Conservation (phyloP, 2,329 filamentous ascomycete genomes). For the Xylaria sp. region DNA sequence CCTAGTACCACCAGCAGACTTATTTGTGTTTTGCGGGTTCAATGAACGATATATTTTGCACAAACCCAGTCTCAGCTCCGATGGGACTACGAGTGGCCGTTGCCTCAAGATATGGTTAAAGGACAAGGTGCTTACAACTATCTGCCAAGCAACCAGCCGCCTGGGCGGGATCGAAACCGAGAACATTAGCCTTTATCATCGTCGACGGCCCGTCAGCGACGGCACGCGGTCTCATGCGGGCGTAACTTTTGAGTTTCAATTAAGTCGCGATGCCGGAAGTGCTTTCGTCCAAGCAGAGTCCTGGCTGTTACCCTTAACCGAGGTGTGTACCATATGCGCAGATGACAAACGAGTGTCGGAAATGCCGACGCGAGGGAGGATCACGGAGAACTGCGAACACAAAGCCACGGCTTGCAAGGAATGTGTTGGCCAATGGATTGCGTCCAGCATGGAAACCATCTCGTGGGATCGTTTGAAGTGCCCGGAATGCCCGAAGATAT, state of each 20-base stretch:
- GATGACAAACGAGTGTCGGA: conserved; percentile 52
- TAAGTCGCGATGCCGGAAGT: conserved; percentile 45
- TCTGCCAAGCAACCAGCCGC: conserved; percentile 29
- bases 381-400: conserved; percentile 49
- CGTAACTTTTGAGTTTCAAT: conserved; percentile 47
- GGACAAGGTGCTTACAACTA: conserved; percentile 33
- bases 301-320: conserved; percentile 49
- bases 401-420: conserved; percentile 48
- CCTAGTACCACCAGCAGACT: conserved; percentile 39
- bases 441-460: conserved; percentile 46
- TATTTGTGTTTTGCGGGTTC: conserved; percentile 48
- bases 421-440: conserved; percentile 52
- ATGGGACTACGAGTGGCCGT: conserved; percentile 28
- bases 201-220: conserved; percentile 35
- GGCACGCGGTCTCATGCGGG: conserved; percentile 42
- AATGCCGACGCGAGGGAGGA: conserved; percentile 45
- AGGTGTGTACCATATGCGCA: conserved; percentile 50
- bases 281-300: conserved; percentile 49
- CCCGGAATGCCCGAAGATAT: conserved; percentile 50
- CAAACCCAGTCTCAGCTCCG: conserved; percentile 28
- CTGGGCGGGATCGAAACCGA: conserved; percentile 33
- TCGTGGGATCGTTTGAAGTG: conserved; percentile 52
- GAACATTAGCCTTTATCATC: conserved; percentile 39
- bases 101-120: conserved; percentile 41
- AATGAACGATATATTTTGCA: conserved; percentile 52